Evolutionary conservation across 495 filamentous ascomycete species (phyloP).

Genomic region (Haplographium delicatum): DNA sequence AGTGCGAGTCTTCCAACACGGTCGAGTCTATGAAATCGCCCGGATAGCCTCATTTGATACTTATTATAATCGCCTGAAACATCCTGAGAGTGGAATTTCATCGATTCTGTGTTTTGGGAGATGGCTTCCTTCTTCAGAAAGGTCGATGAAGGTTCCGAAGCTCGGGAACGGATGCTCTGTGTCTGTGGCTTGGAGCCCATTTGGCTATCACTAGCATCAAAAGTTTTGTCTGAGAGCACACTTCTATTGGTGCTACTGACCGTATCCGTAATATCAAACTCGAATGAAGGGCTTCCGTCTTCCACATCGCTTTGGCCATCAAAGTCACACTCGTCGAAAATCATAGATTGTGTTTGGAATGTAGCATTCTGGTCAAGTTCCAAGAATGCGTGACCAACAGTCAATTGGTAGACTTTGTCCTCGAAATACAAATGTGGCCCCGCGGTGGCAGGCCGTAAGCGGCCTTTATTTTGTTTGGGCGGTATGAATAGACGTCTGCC

Average conservation of each 20-base stretch:
- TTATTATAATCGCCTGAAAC: not conserved
- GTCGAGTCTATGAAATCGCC: not conserved
- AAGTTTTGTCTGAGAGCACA: no score
- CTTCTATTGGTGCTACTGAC: not conserved
- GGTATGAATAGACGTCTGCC: constrained; percentile 11
- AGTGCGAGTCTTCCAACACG: constrained; percentile 8
- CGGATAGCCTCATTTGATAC: not conserved
- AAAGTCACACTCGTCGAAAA: not conserved
- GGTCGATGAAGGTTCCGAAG: not conserved
- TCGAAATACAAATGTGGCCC: constrained; percentile 8
- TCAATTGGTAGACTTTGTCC: constrained; percentile 7
- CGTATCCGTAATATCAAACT: not conserved
- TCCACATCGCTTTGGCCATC: not conserved
- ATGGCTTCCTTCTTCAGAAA: not conserved
- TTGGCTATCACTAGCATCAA: not conserved
- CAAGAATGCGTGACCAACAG: constrained; percentile 6
- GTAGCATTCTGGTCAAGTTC: not conserved
- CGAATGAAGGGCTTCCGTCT: not conserved
- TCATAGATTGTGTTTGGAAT: not conserved
- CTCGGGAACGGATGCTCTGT: no score
- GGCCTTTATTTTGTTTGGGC: not conserved
- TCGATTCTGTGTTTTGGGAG: not conserved
- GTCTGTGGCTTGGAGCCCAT: not conserved
- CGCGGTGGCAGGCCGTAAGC: constrained; percentile 2
- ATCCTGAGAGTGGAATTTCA: not conserved